Evolutionary conservation across 2,329 filamentous ascomycete species (phyloP), one percentile per base, ranked within the genome.

Genomic region (Cucurbitaria berberidis): DNA sequence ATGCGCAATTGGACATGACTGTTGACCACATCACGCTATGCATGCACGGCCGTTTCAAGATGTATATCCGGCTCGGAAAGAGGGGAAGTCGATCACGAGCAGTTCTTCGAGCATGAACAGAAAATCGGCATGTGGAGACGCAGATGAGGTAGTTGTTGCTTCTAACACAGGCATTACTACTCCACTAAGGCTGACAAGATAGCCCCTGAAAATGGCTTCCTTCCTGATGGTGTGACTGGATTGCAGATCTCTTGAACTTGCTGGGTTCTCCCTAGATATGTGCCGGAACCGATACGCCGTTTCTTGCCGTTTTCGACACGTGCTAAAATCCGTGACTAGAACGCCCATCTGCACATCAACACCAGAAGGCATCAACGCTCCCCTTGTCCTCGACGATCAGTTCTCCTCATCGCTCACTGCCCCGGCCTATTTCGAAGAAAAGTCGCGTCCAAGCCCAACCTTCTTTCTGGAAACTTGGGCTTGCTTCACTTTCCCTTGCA

Each of bases 11-110:
- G 52, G 52, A 30, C 26, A 22, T 22, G 16, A 10, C 22, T 24
- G 21, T 22, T 29, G 18, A 40, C 24, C 38, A 43, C 27, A 32
- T 32, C 11, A 35, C 51, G 47, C 51, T 55, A 57, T 34, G 16
- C 24, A 50, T 51, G 51, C 51, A 57, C 44, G 51, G 39, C 51
- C 47, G 19, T 39, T 50, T 51, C 47, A 48, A 41, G 44, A 42
- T 36, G 16, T 32, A 39, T 38, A 42, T 45, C 29, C 40, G 40
- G 45, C 13, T 39, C 34, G 36, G 44, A 55, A 55, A 48, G 48
- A 44, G 48, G 52, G 52, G 48, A 48, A 52, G 43, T 39, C 27
- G 43, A 47, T 51, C 44, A 51, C 38, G 38, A 51, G 51, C 41
- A 45, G 27, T n/a, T n/a, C n/a, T n/a, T n/a, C n/a, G n/a, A n/a